Percentiles rank a stretch among this genome's conserved stretches.
Evolutionary conservation across 768 basidiomycete genomes (phyloP).

Genomic region (Serendipita sp.): DNA sequence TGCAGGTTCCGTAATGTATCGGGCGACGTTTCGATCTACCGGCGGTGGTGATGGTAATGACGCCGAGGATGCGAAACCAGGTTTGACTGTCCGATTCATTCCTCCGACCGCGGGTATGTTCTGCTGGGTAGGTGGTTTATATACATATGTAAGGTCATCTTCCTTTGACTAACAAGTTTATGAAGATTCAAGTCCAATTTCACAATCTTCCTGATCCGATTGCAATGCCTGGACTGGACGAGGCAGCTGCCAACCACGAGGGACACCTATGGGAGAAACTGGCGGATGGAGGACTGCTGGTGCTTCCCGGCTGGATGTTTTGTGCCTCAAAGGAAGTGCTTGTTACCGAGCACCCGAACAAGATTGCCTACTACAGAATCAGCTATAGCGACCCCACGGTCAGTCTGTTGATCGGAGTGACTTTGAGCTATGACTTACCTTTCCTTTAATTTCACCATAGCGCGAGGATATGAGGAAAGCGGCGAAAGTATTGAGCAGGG

Average conservation of each 20-base stretch:
- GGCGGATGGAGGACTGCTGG: conserved; percentile 44
- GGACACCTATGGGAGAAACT: conserved; percentile 44
- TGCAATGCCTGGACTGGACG: conserved; percentile 21
- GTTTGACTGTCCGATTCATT: conserved; percentile 45
- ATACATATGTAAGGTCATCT: not conserved
- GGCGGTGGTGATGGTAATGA: conserved; percentile 18
- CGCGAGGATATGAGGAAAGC: conserved; percentile 30
- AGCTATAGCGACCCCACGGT: conserved; percentile 43
- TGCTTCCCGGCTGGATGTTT: conserved; percentile 43
- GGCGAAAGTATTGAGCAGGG: conserved; percentile 25
- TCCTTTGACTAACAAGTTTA: conserved; percentile 5
- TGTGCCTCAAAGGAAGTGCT: conserved; percentile 15
- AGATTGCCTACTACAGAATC: conserved; percentile 38
- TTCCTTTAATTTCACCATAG: conserved; percentile 11
- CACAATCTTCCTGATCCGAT: conserved; percentile 34
- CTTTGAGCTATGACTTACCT: not conserved
- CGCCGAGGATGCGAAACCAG: conserved; percentile 16
- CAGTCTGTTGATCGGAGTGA: conserved; percentile 11
- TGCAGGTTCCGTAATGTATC: conserved; percentile 30
- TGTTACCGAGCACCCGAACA: conserved; percentile 15
- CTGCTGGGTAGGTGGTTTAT: conserved; percentile 35
- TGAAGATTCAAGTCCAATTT: conserved; percentile 49
- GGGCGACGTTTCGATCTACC: conserved; percentile 23
- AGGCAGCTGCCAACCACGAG: conserved; percentile 30
- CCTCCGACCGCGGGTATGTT: conserved; percentile 80